Percentiles rank a stretch among this genome's conserved stretches.
Conservation (phyloP, 2,329 filamentous ascomycete species). For the Mycosphaerella sp. region DNA sequence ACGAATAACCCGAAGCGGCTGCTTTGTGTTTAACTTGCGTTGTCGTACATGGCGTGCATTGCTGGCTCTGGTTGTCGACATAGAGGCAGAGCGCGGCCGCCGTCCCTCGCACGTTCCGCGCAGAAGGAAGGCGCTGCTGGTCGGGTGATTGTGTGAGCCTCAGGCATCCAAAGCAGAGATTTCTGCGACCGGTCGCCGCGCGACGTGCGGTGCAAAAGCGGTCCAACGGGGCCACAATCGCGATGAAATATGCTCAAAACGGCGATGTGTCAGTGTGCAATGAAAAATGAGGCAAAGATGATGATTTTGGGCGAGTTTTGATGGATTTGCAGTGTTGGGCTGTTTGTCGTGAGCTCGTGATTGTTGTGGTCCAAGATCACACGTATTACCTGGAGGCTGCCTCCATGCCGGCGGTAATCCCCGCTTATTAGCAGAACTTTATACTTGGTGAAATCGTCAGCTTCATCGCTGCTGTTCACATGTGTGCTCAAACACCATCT, state of each 20-base stretch:
- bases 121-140: slow-evolving; percentile 1
- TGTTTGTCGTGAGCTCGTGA: slow-evolving; percentile 13
- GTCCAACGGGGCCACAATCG: slow-evolving; percentile 6
- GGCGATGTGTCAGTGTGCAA: slow-evolving; percentile 15
- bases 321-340: slow-evolving; percentile 6
- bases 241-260: slow-evolving; percentile 10
- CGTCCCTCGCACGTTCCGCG: slow-evolving; percentile 4
- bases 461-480: too few relatives aligned
- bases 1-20: slow-evolving; percentile 75
- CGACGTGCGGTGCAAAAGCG: slow-evolving; percentile 6
- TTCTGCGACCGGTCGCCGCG: slow-evolving; percentile 6
- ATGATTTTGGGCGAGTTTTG: background rate
- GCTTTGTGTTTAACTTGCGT: slow-evolving; percentile 90
- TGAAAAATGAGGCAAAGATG: background rate
- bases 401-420: too few relatives aligned
- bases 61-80: slow-evolving; percentile 22
- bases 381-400: too few relatives aligned
- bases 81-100: slow-evolving; percentile 12
- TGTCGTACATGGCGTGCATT: slow-evolving; percentile 54
- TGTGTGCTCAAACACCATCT: too few relatives aligned
- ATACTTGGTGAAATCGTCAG: too few relatives aligned
- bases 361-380: slow-evolving; percentile 2
- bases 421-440: too few relatives aligned
- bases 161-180: slow-evolving; percentile 4
- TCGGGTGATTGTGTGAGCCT: background rate